A percentile compares a stretch with the other conserved stretches of the same genome.
phyloP scores from a whole-genome alignment of 2,329 filamentous ascomycete genomes.

The Diaporthe sp. region DNA sequence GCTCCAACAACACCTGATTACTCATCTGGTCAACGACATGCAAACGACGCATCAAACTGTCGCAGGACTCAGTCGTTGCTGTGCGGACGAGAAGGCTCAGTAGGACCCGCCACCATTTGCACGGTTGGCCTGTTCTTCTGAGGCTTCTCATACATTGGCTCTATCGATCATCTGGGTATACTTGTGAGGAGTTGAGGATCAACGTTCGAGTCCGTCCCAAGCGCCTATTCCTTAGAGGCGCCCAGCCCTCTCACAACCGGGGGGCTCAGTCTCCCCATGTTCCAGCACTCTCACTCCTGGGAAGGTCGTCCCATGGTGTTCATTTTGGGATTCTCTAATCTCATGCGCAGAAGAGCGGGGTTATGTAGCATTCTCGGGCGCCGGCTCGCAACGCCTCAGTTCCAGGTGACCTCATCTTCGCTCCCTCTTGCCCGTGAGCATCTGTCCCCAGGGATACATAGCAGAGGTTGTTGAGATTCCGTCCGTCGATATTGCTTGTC shows the following conservation, averaged over 20 bases:
- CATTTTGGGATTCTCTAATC: neutral
- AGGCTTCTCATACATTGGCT: neutral
- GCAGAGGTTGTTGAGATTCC: neutral
- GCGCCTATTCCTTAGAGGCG: neutral
- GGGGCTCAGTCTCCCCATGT: too few relatives aligned
- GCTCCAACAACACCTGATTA: neutral
- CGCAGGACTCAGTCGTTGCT: neutral
- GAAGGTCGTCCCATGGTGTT: neutral
- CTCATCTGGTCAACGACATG: slow-evolving; percentile 18
- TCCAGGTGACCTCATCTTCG: neutral
- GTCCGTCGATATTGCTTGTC: neutral
- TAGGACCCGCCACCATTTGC: too few relatives aligned
- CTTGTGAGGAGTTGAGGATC: neutral
- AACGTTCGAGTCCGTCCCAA: neutral
- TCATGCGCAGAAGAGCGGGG: neutral
- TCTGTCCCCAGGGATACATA: neutral
- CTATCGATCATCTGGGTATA: neutral
- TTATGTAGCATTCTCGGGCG: neutral
- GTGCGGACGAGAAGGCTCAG: neutral
- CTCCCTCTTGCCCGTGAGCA: neutral
- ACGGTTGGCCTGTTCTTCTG: neutral
- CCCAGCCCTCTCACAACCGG: neutral
- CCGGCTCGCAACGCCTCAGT: neutral
- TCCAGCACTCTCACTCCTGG: neutral
- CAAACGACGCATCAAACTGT: neutral